phyloP scores from a whole-genome alignment of 768 basidiomycete species.

The Podaxis rugospora region DNA sequence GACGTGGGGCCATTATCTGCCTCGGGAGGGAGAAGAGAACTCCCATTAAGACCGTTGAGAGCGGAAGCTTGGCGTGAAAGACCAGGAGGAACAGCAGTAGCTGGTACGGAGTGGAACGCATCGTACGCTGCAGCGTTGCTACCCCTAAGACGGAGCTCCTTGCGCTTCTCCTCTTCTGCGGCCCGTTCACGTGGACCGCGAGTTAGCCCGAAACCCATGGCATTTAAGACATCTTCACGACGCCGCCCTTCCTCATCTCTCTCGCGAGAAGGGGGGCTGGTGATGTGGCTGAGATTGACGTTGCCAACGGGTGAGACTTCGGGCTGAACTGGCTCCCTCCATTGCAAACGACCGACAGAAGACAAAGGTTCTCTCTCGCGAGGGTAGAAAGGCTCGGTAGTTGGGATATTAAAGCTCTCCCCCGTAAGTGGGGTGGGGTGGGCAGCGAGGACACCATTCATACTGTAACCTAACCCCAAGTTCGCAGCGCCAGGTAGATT shows the following conservation, averaged over 20 bases:
- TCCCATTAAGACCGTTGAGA: conserved; percentile 17
- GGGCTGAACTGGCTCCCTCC: conserved; percentile 14
- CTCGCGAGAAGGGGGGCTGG: conserved; percentile 12
- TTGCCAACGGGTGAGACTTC: conserved; percentile 12
- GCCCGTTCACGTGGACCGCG: conserved; percentile 61
- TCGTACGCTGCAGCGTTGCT: conserved; percentile 57
- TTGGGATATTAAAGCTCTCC: conserved; percentile 6
- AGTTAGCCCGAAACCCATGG: conserved; percentile 33
- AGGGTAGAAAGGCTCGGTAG: conserved; percentile 10
- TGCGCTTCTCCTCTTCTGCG: conserved; percentile 61
- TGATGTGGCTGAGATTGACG: conserved; percentile 2
- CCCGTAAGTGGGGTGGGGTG: neutral
- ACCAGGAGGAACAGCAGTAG: conserved; percentile 15
- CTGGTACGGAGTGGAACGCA: conserved; percentile 67
- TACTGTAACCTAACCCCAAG: neutral
- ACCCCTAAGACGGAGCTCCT: conserved; percentile 42
- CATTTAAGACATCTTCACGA: conserved; percentile 29
- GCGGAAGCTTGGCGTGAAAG: conserved; percentile 36
- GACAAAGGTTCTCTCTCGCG: conserved; percentile 12
- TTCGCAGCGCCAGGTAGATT: neutral
- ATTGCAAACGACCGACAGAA: conserved; percentile 12
- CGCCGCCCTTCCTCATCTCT: conserved; percentile 46
- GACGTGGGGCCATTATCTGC: conserved; percentile 14
- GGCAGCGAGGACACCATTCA: neutral
- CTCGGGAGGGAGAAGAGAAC: conserved; percentile 14